Percentiles rank a stretch among this genome's conserved stretches.
Conservation (phyloP, 495 filamentous ascomycete genomes). For the Podospora australis region DNA sequence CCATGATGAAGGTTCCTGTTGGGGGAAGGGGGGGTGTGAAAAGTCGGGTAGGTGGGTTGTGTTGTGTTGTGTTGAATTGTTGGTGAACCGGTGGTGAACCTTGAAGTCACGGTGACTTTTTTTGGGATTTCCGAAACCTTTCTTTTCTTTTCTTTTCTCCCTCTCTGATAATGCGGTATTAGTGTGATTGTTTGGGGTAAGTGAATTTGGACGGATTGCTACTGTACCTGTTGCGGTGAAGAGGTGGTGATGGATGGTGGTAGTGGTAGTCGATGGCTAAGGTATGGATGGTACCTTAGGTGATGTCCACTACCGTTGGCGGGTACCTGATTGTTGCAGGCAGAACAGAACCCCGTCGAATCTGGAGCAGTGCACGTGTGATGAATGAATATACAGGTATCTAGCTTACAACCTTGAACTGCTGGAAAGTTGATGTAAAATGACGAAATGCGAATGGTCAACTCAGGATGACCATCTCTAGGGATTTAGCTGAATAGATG, state of each 20-base stretch:
- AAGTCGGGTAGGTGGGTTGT: not conserved
- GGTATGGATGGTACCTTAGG: no score
- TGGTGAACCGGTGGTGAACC: not conserved
- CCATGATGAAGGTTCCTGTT: slow-evolving; percentile 38
- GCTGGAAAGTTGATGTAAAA: no score
- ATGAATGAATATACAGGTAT: not conserved
- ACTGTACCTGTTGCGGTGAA: no score
- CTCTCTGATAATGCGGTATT: no score
- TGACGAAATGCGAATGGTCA: not conserved
- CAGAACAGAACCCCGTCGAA: not conserved
- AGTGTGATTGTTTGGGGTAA: no score
- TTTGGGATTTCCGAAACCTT: not conserved
- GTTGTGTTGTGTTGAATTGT: not conserved
- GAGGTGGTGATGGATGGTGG: no score
- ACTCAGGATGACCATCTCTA: not conserved
- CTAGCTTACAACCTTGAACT: no score
- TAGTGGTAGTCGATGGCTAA: no score
- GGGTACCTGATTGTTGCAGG: no score
- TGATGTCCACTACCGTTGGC: no score
- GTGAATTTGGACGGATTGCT: no score
- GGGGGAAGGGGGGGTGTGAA: not conserved
- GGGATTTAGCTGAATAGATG: not conserved
- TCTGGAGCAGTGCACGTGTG: not conserved
- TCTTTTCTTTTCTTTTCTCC: not conserved
- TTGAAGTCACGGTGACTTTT: not conserved